Evolutionary conservation across 2,329 filamentous ascomycete genomes (phyloP), one percentile per base, ranked within the genome.

Genomic region (Diaporthe ampelina): DNA sequence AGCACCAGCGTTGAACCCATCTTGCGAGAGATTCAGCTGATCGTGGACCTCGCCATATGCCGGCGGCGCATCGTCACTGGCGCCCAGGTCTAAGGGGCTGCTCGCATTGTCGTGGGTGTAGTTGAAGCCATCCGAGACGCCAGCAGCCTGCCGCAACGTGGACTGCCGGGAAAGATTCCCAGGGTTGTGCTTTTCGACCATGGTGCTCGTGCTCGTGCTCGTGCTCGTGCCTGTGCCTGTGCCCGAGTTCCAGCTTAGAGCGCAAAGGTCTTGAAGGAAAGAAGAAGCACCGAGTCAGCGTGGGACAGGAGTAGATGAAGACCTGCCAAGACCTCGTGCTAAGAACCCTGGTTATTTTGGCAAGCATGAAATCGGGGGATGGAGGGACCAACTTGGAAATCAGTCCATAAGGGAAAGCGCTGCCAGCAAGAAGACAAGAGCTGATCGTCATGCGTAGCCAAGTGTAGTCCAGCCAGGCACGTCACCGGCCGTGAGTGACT

Each of bases 1-100:
- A 56, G 91, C 91, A 52, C 88, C 89, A 32, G 91, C 91, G 67
- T 91, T 87, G 74, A 93, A 90, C 19, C 91, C 91, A 58, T 90
- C 86, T 78, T 92, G 90, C 26, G 87, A 89, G 74, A 93, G 87
- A 73, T 90, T 87, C 32, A 93, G 80, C 71, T 89, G 86, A 76
- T 90, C 86, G 71, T 86, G 86, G 19, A 85, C 82, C 26, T 90
- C 88, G 77, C 91, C 91, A 78, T 93, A 93, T 0, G 90, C 87
- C 2, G 90, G 90, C 29, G 88, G 89, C 9, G 84, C 84, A 24
- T 87, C 85, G 1, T 82, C 79, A 40, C 81, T 80, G 56, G 82
- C 79, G 17, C 83, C 85, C 40, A 88, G 81, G 40, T 84, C 83
- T 19, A 75, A 26, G 4, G 86, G 84, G 37, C 84, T 76, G 57